Conservation (phyloP, 352 stramenopile species). For the Elongisporangium anandrum region DNA sequence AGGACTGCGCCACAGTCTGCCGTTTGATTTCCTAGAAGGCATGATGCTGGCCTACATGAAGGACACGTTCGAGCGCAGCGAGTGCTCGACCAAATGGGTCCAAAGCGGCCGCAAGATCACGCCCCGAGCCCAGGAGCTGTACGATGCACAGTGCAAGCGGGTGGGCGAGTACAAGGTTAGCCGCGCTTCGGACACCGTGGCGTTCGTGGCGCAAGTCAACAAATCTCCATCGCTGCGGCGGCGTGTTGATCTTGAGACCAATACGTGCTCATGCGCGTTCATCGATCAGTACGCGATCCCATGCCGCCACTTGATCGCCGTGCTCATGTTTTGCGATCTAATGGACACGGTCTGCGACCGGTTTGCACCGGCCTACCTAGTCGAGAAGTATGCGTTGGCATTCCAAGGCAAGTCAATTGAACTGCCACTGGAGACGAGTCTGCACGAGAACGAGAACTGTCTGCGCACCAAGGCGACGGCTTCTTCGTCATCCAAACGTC, state of each 20-base stretch:
- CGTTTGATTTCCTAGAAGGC: conserved; percentile 42
- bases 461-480: conserved; percentile 9
- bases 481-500: neutral
- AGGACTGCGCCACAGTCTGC: conserved; percentile 25
- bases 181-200: conserved; percentile 38
- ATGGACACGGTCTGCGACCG: conserved; percentile 38
- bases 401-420: conserved; percentile 41
- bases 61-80: conserved; percentile 34
- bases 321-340: conserved; percentile 43
- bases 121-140: conserved; percentile 39
- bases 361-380: conserved; percentile 41
- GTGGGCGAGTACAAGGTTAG: conserved; percentile 52
- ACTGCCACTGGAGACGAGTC: conserved; percentile 31
- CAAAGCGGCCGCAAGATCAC: conserved; percentile 36
- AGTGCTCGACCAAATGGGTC: conserved; percentile 30
- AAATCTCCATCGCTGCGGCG: conserved; percentile 20
- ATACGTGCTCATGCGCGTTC: conserved; percentile 47
- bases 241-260: conserved; percentile 38
- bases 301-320: conserved; percentile 56
- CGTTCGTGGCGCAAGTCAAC: conserved; percentile 50
- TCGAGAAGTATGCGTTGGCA: conserved; percentile 27
- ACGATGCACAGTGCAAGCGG: conserved; percentile 37
- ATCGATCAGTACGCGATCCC: conserved; percentile 53
- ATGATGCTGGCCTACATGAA: conserved; percentile 40
- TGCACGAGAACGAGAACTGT: conserved; percentile 15